These are phyloP conservation scores for Aspergillus hortae DNA, from an alignment of 2,329 filamentous ascomycete genomes.

Conservation along the genomic window DNA sequence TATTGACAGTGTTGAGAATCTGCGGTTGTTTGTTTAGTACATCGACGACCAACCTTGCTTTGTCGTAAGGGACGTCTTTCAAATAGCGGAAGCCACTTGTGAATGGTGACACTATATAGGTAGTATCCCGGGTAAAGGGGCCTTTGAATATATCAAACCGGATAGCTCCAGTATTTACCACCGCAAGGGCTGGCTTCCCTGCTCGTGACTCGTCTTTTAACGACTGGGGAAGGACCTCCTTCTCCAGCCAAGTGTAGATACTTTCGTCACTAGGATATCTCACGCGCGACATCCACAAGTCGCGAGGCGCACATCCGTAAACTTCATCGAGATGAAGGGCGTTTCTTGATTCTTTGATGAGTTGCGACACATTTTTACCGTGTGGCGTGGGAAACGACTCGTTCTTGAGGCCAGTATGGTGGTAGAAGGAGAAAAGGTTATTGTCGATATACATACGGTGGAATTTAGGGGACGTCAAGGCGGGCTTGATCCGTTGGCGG, in stretches of 20 bases:
- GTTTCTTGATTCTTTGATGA: constrained; percentile 67
- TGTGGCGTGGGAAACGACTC: constrained; percentile 71
- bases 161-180: constrained; percentile 86
- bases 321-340: constrained; percentile 67
- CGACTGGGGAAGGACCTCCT: constrained; percentile 68
- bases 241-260: constrained; percentile 77
- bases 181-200: constrained; percentile 61
- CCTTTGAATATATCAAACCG: constrained; percentile 96
- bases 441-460: constrained; percentile 86
- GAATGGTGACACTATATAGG: constrained; percentile 85
- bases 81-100: constrained; percentile 73
- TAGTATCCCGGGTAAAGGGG: constrained; percentile 80
- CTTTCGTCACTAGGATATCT: constrained; percentile 70
- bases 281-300: constrained; percentile 77
- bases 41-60: constrained; percentile 65
- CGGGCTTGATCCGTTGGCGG: constrained; percentile 24
- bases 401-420: constrained; percentile 72
- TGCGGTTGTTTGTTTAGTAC: constrained; percentile 57
- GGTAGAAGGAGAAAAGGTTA: constrained; percentile 78
- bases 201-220: constrained; percentile 57
- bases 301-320: constrained; percentile 78
- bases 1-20: constrained; percentile 34
- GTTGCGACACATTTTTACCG: constrained; percentile 66
- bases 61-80: constrained; percentile 73
- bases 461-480: constrained; percentile 54